A percentile compares a stretch with the other conserved stretches of the same genome.
Evolutionary conservation across 257 asterid species (phyloP).

Genomic region (Gentiana straminea): DNA sequence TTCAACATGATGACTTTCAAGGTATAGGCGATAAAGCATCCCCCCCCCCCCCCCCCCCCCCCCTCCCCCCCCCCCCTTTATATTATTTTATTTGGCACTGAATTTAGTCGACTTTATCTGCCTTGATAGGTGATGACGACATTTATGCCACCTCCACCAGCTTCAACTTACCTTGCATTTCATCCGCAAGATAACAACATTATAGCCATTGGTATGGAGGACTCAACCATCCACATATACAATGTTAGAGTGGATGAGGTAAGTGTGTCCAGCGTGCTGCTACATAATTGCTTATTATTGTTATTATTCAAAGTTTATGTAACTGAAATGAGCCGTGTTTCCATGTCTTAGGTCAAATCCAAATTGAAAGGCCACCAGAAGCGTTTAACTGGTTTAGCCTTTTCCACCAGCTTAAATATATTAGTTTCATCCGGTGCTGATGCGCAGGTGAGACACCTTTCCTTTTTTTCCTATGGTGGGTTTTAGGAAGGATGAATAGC

Average conservation of each 20-base stretch:
- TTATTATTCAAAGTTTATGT: neutral
- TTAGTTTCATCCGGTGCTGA: conserved; percentile 97
- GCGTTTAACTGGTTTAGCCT: conserved; percentile 88
- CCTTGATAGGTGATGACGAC: conserved; percentile 76
- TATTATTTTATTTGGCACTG: neutral
- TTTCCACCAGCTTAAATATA: conserved; percentile 72
- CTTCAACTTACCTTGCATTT: conserved; percentile 88
- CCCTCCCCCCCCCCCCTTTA: neutral
- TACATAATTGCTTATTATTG: neutral
- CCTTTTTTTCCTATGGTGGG: too few relatives aligned
- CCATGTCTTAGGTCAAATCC: conserved; percentile 56
- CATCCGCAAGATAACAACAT: conserved; percentile 96
- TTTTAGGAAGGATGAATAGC: too few relatives aligned
- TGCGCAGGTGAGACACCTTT: conserved; percentile 53
- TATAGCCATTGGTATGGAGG: conserved; percentile 97
- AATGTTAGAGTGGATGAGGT: conserved; percentile 95
- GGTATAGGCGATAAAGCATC: conserved; percentile 11
- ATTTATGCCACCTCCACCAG: conserved; percentile 96
- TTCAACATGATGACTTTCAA: conserved; percentile 33
- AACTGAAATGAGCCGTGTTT: neutral
- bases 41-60: neutral
- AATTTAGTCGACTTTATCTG: conserved; percentile 2
- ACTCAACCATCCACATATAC: conserved; percentile 91
- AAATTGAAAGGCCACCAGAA: conserved; percentile 81
- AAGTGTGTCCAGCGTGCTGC: conserved; percentile 5